Evolutionary conservation across 768 basidiomycete species (phyloP).

Genomic region (Lentinula sp.): DNA sequence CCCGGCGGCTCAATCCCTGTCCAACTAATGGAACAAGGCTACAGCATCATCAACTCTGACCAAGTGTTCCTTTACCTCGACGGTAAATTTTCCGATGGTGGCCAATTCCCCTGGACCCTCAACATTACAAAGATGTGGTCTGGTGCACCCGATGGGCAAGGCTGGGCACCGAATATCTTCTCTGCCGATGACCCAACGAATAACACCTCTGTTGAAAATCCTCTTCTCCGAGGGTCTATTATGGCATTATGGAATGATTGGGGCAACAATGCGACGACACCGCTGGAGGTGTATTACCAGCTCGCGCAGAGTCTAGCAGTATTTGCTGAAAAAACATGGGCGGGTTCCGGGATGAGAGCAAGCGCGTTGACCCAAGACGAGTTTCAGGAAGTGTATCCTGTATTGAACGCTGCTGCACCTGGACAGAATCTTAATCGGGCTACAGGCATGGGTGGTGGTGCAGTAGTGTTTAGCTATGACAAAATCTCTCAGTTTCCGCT

Average conservation of each 20-base stretch:
- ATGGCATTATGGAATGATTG: conserved; percentile 39
- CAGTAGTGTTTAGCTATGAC: conserved; percentile 21
- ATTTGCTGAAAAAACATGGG: conserved; percentile 38
- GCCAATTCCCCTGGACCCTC: conserved; percentile 26
- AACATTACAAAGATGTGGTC: conserved; percentile 23
- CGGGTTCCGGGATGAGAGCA: conserved; percentile 25
- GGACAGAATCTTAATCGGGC: conserved; percentile 38
- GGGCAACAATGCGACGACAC: conserved; percentile 40
- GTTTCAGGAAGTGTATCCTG: conserved; percentile 29
- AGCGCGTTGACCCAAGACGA: conserved; percentile 26
- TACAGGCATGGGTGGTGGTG: conserved; percentile 21
- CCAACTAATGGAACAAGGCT: conserved; percentile 25
- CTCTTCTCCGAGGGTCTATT: conserved; percentile 25
- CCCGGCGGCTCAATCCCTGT: conserved; percentile 25
- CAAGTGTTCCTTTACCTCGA: conserved; percentile 29
- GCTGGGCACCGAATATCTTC: conserved; percentile 33
- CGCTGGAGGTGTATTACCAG: conserved; percentile 37
- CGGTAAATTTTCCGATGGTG: conserved; percentile 25
- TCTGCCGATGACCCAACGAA: conserved; percentile 20
- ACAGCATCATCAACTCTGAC: conserved; percentile 30
- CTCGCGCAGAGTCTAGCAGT: conserved; percentile 33
- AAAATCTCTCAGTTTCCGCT: conserved; percentile 14
- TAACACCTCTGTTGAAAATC: conserved; percentile 22
- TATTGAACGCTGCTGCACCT: conserved; percentile 31
- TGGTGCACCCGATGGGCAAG: conserved; percentile 21